phyloP scores from a whole-genome alignment of 257 asterid species.

The Gentiana straminea region DNA sequence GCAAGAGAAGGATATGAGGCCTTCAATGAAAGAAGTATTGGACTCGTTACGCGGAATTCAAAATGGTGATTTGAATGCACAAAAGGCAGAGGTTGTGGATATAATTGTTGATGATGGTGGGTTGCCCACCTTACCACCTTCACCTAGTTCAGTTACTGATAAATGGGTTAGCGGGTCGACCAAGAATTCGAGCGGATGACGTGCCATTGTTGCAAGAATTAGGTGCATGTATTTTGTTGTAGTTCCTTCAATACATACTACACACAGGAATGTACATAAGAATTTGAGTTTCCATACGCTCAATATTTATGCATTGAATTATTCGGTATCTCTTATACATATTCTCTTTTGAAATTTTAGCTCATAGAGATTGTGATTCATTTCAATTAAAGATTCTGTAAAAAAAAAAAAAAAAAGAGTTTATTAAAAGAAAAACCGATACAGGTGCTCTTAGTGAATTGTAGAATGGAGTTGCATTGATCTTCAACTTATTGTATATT shows the following conservation, averaged over 20 bases:
- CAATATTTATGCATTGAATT: too few relatives aligned
- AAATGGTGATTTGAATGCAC: slow-evolving; percentile 39
- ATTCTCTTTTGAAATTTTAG: too few relatives aligned
- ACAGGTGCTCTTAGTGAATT: too few relatives aligned
- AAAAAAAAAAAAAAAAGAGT: too few relatives aligned
- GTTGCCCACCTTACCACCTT: slow-evolving; percentile 22
- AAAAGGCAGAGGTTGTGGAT: slow-evolving; percentile 47
- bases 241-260: too few relatives aligned
- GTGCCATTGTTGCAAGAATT: background rate
- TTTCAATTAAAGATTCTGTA: too few relatives aligned
- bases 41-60: slow-evolving; percentile 40
- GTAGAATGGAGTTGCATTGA: too few relatives aligned
- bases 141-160: slow-evolving; percentile 38
- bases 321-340: too few relatives aligned
- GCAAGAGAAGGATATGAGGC: slow-evolving; percentile 70
- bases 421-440: too few relatives aligned
- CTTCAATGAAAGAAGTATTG: slow-evolving; percentile 70
- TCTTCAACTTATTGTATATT: too few relatives aligned
- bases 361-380: too few relatives aligned
- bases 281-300: background rate
- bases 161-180: slow-evolving; percentile 29
- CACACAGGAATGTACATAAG: background rate
- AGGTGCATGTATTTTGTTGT: too few relatives aligned
- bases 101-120: slow-evolving; percentile 39
- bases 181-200: slow-evolving; percentile 39